These are phyloP conservation scores for Thymus quinquecostatus DNA, from an alignment of 257 asterid genomes.

Conservation along the genomic window DNA sequence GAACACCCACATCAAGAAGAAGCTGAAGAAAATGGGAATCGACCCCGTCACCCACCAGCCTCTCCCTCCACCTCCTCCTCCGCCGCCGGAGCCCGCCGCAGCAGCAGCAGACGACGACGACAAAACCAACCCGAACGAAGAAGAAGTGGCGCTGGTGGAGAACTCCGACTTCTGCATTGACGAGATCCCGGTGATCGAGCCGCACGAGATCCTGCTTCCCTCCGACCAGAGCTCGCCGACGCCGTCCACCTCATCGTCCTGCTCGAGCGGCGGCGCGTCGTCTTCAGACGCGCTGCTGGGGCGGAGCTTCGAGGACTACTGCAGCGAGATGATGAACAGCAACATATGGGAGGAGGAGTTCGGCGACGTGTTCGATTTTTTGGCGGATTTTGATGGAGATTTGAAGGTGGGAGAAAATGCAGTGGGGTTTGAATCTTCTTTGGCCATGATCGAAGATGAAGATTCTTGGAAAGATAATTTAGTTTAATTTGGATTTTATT, in stretches of 20 bases:
- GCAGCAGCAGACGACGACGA: background rate
- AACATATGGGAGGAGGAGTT: constrained; percentile 54
- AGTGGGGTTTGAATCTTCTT: background rate
- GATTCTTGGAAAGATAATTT: constrained; percentile 2
- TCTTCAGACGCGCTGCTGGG: constrained; percentile 25
- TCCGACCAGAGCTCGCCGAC: constrained; percentile 30
- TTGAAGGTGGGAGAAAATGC: background rate
- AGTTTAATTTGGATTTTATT: background rate
- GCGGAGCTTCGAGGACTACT: constrained; percentile 42
- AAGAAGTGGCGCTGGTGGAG: constrained; percentile 33
- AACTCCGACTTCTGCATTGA: constrained; percentile 63
- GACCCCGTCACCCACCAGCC: constrained; percentile 53
- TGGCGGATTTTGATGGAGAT: constrained; percentile 16
- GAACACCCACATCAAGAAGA: constrained; percentile 53
- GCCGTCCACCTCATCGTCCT: constrained; percentile 32
- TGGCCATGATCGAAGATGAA: constrained; percentile 1
- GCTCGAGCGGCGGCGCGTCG: constrained; percentile 24
- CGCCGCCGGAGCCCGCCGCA: constrained; percentile 6
- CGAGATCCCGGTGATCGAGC: constrained; percentile 72
- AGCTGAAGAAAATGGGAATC: constrained; percentile 49
- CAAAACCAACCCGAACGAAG: constrained; percentile 29
- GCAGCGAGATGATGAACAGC: constrained; percentile 43
- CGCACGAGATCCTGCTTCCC: constrained; percentile 59
- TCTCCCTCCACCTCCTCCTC: constrained; percentile 28
- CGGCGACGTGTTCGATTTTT: constrained; percentile 21